These are phyloP conservation scores for Glonium stellatum DNA, from an alignment of 495 filamentous ascomycete genomes.

Conservation along the genomic window DNA sequence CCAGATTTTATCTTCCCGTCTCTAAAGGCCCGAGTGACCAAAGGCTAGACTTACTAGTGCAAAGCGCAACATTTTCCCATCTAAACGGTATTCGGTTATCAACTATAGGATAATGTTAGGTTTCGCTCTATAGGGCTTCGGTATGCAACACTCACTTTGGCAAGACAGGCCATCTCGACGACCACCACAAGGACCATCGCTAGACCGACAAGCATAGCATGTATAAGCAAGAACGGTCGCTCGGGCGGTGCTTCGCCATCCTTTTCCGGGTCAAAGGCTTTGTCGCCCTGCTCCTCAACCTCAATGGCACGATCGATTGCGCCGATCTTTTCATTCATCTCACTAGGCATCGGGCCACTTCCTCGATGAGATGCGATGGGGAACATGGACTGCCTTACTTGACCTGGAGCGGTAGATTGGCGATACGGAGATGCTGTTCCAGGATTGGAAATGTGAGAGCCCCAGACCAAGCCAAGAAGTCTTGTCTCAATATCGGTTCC, in stretches of 20 bases:
- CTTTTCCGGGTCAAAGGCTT: slow-evolving; percentile 28
- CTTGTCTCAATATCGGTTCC: slow-evolving; percentile 36
- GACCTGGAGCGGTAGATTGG: slow-evolving; percentile 8
- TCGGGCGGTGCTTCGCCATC: slow-evolving; percentile 17
- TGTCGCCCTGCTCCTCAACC: slow-evolving; percentile 29
- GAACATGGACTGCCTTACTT: slow-evolving; percentile 17
- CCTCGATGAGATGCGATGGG: slow-evolving; percentile 23
- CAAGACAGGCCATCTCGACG: slow-evolving; percentile 26
- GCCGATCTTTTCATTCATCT: slow-evolving; percentile 30
- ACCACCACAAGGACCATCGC: slow-evolving; percentile 27
- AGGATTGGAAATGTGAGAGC: slow-evolving; percentile 13
- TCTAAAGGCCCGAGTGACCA: neutral
- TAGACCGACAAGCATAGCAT: slow-evolving; percentile 31
- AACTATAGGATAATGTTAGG: slow-evolving; percentile 12
- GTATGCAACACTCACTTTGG: slow-evolving; percentile 10
- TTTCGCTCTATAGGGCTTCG: neutral
- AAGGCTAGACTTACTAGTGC: slow-evolving; percentile 23
- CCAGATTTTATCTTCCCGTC: too few relatives aligned
- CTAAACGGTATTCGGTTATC: slow-evolving; percentile 30
- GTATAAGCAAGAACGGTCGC: slow-evolving; percentile 23
- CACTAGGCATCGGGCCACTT: slow-evolving; percentile 17
- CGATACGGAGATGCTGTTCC: slow-evolving; percentile 10
- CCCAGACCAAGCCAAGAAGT: slow-evolving; percentile 30
- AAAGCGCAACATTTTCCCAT: slow-evolving; percentile 30
- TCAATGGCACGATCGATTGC: slow-evolving; percentile 29